Percentiles rank a stretch among this genome's conserved stretches.
Conservation (phyloP, 1,284 basidiomycete genomes). For the Ceratobasidium sp. region DNA sequence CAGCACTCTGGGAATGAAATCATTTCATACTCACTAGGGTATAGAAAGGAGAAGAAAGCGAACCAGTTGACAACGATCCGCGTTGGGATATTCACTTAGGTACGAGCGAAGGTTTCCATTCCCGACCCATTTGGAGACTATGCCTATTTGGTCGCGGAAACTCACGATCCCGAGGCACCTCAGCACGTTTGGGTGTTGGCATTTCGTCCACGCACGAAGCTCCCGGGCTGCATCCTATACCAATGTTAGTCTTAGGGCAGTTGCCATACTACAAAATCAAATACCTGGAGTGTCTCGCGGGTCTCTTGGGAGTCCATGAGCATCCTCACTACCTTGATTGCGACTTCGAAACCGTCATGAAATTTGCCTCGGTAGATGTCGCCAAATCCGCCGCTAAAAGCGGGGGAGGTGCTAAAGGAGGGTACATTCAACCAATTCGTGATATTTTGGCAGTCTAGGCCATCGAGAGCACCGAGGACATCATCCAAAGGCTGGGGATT, state of each 20-base stretch:
- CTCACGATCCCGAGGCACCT: conserved; percentile 7
- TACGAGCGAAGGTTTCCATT: background rate
- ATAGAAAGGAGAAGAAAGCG: background rate
- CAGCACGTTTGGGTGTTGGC: conserved; percentile 12
- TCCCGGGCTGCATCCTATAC: background rate
- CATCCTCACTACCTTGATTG: conserved; percentile 3
- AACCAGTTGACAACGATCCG: conserved; percentile 11
- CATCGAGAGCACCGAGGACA: too few relatives aligned
- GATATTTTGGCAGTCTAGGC: background rate
- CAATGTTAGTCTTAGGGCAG: background rate
- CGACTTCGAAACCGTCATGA: background rate
- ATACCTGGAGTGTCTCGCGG: background rate
- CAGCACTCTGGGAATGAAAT: background rate
- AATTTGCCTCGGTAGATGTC: background rate
- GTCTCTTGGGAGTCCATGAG: background rate
- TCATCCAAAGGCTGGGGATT: too few relatives aligned
- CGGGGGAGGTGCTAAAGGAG: background rate
- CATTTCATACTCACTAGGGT: background rate
- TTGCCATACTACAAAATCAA: background rate
- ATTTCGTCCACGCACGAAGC: conserved; percentile 15
- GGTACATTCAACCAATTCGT: background rate
- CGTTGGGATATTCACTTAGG: background rate
- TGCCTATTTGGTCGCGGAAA: background rate
- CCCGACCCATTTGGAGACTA: conserved; percentile 20
- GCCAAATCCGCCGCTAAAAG: background rate